Evolutionary conservation across 1,284 basidiomycete genomes (phyloP).

Genomic region (Irpex lacteus): DNA sequence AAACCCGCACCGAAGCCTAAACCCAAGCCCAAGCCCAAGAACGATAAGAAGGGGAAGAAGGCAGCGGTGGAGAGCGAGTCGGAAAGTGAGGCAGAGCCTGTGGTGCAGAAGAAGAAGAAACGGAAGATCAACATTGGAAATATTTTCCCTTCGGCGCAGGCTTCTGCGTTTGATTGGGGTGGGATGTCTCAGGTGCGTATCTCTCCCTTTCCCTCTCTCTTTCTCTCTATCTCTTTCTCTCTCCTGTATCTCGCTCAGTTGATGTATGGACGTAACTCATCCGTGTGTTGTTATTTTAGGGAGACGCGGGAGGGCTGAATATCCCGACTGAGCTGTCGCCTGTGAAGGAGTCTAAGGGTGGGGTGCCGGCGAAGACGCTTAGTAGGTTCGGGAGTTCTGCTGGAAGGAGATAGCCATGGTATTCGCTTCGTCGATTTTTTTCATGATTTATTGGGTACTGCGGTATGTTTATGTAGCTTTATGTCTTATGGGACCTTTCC

Average conservation of each 20-base stretch:
- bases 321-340: constrained; percentile 66
- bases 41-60: neutral
- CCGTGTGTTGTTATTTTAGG: neutral
- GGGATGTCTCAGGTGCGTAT: constrained; percentile 33
- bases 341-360: constrained; percentile 43
- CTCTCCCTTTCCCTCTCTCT: neutral
- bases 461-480: too few species aligned
- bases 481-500: too few species aligned
- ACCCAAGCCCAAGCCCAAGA: constrained; percentile 10
- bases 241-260: neutral
- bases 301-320: constrained; percentile 33
- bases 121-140: constrained; percentile 51
- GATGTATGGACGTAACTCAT: neutral
- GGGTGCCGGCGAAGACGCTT: neutral
- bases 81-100: constrained; percentile 23
- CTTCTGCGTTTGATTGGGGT: constrained; percentile 41
- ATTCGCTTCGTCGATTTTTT: too few species aligned
- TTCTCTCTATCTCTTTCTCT: too few species aligned
- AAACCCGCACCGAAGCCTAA: constrained; percentile 6
- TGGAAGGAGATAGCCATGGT: too few species aligned
- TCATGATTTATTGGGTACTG: too few species aligned
- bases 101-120: constrained; percentile 51
- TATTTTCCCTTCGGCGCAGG: constrained; percentile 30
- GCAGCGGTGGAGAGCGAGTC: constrained; percentile 4
- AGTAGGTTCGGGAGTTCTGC: neutral